A percentile compares a stretch with the other conserved stretches of the same genome.
Conservation (phyloP, 106 monocot species). For the Ottelia alismoides region DNA sequence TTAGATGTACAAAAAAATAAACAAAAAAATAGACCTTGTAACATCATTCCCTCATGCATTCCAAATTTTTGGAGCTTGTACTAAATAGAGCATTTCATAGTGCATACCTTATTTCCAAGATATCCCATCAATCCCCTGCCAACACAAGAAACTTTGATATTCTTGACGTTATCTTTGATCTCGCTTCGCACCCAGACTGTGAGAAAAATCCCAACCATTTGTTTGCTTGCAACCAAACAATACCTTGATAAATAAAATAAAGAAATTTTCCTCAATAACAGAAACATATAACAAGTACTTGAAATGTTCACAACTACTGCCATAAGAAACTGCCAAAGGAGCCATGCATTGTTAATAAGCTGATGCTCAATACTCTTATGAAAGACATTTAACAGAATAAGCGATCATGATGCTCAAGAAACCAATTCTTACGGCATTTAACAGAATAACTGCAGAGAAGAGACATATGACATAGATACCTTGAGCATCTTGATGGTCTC, state of each 20-base stretch:
- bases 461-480: slow-evolving; percentile 17
- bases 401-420: background rate
- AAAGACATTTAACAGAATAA: background rate
- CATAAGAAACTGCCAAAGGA: background rate
- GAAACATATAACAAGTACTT: no score
- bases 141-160: slow-evolving; percentile 10
- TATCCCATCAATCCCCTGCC: slow-evolving; percentile 11
- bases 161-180: slow-evolving; percentile 8
- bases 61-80: no score
- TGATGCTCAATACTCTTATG: background rate
- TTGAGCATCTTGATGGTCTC: slow-evolving; percentile 21
- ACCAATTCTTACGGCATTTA: no score
- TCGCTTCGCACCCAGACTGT: slow-evolving; percentile 8
- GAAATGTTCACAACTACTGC: background rate
- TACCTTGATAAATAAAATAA: slow-evolving; percentile 1
- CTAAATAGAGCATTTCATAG: background rate
- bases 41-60: background rate
- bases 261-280: no score
- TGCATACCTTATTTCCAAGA: slow-evolving; percentile 12
- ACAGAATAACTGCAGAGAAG: background rate
- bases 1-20: background rate
- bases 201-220: slow-evolving; percentile 13
- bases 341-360: no score
- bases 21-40: background rate
- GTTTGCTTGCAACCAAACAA: slow-evolving; percentile 9